phyloP scores from a whole-genome alignment of 2,329 filamentous ascomycete species.

The Lasiodiplodia citricola region DNA sequence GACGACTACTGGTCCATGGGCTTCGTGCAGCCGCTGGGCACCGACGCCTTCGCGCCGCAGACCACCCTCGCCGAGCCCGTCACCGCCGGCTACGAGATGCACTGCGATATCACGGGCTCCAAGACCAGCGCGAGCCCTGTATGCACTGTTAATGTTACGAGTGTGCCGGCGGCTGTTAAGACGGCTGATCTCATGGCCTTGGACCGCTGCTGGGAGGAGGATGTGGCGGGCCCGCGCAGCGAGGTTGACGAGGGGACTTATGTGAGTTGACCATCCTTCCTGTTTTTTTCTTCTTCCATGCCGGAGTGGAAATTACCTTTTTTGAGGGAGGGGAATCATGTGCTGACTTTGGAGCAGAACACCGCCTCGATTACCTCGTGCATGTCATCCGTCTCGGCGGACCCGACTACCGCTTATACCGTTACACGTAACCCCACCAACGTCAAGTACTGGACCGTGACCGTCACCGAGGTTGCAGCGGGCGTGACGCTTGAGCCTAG shows the following conservation, averaged over 20 bases:
- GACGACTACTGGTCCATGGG: not conserved
- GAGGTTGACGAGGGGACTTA: not conserved
- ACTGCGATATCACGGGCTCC: not conserved
- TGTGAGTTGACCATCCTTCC: not conserved
- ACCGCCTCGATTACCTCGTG: not conserved
- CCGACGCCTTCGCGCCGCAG: not conserved
- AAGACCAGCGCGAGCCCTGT: not conserved
- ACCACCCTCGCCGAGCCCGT: not conserved
- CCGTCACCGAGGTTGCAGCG: conserved; percentile 35
- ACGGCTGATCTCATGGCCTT: not conserved
- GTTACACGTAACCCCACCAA: conserved; percentile 25
- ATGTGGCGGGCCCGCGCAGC: not conserved
- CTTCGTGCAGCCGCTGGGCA: not conserved
- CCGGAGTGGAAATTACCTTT: too few species aligned
- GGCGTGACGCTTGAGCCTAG: not conserved
- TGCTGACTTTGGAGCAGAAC: not conserved
- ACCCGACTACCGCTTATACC: not conserved
- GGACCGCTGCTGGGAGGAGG: not conserved
- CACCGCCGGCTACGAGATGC: not conserved
- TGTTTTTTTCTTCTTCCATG: not conserved
- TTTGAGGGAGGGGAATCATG: not conserved
- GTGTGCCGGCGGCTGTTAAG: not conserved
- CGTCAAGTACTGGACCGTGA: conserved; percentile 31
- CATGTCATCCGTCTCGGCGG: not conserved
- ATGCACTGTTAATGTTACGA: not conserved